phyloP scores from a whole-genome alignment of 257 asterid species.

The Salvia miltiorrhiza region DNA sequence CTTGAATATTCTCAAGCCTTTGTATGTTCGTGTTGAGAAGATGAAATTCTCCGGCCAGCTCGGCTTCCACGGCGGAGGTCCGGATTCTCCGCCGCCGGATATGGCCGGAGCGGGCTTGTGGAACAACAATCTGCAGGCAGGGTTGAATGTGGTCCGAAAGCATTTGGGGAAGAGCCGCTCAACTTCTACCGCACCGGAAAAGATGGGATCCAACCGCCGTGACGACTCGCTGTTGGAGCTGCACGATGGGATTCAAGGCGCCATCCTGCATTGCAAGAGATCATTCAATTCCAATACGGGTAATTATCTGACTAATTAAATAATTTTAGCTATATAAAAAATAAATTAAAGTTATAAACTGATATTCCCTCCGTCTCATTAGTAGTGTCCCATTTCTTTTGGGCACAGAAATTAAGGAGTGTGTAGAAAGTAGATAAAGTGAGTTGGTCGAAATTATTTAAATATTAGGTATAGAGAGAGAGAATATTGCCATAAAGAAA shows the following conservation, averaged over 20 bases:
- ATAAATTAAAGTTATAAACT: too few relatives aligned
- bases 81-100: constrained; percentile 4
- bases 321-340: too few relatives aligned
- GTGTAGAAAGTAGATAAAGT: too few relatives aligned
- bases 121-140: constrained; percentile 39
- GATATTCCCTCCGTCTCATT: too few relatives aligned
- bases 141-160: constrained; percentile 44
- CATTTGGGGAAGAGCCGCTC: constrained; percentile 60
- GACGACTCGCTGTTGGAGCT: constrained; percentile 57
- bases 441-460: too few relatives aligned
- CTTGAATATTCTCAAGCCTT: constrained; percentile 55
- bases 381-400: too few relatives aligned
- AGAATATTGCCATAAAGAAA: too few relatives aligned
- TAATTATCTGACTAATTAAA: too few relatives aligned
- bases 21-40: constrained; percentile 52
- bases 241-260: constrained; percentile 71
- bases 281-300: constrained; percentile 57
- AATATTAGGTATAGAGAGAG: too few relatives aligned
- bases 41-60: constrained; percentile 32
- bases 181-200: constrained; percentile 40
- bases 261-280: constrained; percentile 72
- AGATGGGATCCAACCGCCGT: too few relatives aligned
- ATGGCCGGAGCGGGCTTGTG: neutral
- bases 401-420: too few relatives aligned
- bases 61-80: constrained; percentile 6